phyloP scores from a whole-genome alignment of 2,329 filamentous ascomycete species.

The Fusarium brevicatenulatum region DNA sequence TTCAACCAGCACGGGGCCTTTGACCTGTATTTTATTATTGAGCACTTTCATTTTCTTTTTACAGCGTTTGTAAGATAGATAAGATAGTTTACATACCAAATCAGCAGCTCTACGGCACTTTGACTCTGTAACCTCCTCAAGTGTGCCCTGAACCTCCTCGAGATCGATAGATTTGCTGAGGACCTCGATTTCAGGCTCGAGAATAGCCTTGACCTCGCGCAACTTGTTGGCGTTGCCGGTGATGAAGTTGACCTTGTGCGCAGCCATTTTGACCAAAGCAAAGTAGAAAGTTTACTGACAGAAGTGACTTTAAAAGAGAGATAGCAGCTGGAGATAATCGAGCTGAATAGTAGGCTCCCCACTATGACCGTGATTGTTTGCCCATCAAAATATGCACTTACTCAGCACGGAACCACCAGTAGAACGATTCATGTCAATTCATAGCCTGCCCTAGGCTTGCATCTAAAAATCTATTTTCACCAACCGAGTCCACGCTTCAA shows the following conservation, averaged over 20 bases:
- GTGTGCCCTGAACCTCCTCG: slow-evolving; percentile 88
- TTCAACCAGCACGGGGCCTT: slow-evolving; percentile 91
- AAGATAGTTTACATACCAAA: slow-evolving; percentile 61
- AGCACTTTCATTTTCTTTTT: not conserved
- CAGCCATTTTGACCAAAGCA: slow-evolving; percentile 51
- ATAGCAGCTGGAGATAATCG: slow-evolving; percentile 6
- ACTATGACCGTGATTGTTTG: slow-evolving; percentile 1
- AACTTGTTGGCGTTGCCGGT: slow-evolving; percentile 97
- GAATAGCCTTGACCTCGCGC: slow-evolving; percentile 86
- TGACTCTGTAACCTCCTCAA: slow-evolving; percentile 89
- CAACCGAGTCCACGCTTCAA: slow-evolving; percentile 13
- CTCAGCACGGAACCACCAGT: slow-evolving; percentile 12
- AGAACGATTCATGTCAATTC: slow-evolving; percentile 35
- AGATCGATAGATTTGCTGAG: slow-evolving; percentile 81
- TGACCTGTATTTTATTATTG: slow-evolving; percentile 63
- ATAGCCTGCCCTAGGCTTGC: slow-evolving; percentile 29
- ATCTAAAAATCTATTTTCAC: slow-evolving; percentile 39
- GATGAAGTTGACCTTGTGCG: slow-evolving; percentile 81
- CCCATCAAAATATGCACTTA: slow-evolving; percentile 33
- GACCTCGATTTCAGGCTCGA: slow-evolving; percentile 78
- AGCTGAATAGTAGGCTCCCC: slow-evolving; percentile 12
- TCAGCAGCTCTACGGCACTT: slow-evolving; percentile 88
- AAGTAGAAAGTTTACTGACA: not conserved
- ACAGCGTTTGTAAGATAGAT: not conserved
- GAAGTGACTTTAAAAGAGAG: not conserved